Conservation (phyloP, 345 rosid genomes). For the Eucalyptus decipiens region DNA sequence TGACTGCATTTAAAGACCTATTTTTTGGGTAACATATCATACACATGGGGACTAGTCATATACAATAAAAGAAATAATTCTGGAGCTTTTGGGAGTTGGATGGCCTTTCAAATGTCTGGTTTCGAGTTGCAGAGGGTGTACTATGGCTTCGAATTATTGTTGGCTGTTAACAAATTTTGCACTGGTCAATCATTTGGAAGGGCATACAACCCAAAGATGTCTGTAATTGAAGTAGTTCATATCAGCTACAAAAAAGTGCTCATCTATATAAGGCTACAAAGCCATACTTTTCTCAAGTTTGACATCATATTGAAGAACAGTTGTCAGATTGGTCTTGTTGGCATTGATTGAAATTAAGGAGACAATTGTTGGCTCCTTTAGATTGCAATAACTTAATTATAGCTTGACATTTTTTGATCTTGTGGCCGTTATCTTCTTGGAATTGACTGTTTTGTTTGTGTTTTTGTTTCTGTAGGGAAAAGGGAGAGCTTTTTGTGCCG, state of each 20-base stretch:
- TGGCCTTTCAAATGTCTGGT: not conserved
- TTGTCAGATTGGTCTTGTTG: not conserved
- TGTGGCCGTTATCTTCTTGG: not conserved
- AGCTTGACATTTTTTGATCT: not conserved
- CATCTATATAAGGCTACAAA: not conserved
- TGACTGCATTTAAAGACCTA: not conserved
- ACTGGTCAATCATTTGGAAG: not conserved
- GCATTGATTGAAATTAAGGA: not conserved
- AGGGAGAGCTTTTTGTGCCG: constrained; percentile 5
- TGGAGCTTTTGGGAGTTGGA: not conserved
- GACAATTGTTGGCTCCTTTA: not conserved
- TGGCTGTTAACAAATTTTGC: not conserved
- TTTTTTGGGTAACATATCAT: not conserved
- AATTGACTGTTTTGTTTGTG: not conserved
- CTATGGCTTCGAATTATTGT: not conserved
- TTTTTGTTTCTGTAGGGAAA: constrained; percentile 24
- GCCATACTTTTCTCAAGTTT: not conserved
- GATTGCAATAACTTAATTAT: not conserved
- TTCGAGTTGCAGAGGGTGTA: not conserved
- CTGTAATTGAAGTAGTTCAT: not conserved
- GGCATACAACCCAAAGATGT: not conserved
- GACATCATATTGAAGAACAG: not conserved
- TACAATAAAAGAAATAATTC: not conserved
- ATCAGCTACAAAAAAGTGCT: not conserved
- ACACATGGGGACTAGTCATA: not conserved